Evolutionary conservation across 441 rosid genomes (phyloP).

Genomic region (Pelargonium myrrhifolium): DNA sequence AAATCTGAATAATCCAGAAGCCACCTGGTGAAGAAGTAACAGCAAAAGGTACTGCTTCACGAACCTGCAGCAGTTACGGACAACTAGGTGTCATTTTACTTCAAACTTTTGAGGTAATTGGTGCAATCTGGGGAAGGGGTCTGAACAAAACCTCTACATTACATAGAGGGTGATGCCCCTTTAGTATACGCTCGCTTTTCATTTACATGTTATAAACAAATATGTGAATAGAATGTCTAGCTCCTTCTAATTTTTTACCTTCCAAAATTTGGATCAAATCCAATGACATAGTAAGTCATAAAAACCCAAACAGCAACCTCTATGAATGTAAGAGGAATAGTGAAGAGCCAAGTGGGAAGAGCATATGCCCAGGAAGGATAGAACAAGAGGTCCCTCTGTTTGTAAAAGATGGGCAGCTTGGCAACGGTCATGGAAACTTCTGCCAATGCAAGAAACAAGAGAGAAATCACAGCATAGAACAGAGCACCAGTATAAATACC

Average conservation of each 20-base stretch:
- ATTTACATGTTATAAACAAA: not conserved
- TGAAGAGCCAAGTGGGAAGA: slow-evolving; percentile 64
- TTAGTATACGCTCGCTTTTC: not conserved
- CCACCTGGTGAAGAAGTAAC: slow-evolving; percentile 50
- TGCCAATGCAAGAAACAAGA: slow-evolving; percentile 62
- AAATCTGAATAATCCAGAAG: slow-evolving; percentile 52
- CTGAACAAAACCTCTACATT: too few relatives aligned
- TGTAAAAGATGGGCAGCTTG: slow-evolving; percentile 79
- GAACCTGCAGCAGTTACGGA: slow-evolving; percentile 39
- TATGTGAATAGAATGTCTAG: too few relatives aligned
- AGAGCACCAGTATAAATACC: slow-evolving; percentile 51
- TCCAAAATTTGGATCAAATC: slow-evolving; percentile 55
- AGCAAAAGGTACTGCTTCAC: slow-evolving; percentile 57
- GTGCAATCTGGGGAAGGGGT: too few relatives aligned
- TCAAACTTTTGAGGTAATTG: not conserved
- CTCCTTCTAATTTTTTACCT: slow-evolving; percentile 33
- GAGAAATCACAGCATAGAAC: slow-evolving; percentile 36
- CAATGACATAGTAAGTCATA: slow-evolving; percentile 65
- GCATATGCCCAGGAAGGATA: slow-evolving; percentile 69
- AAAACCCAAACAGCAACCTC: slow-evolving; percentile 62
- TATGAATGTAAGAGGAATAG: slow-evolving; percentile 47
- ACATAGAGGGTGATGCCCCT: too few relatives aligned
- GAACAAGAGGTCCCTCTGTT: slow-evolving; percentile 66
- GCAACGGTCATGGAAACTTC: slow-evolving; percentile 62
- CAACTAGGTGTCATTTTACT: not conserved